phyloP scores from a whole-genome alignment of 345 rosid genomes.

The Cardiospermum halicacabum region DNA sequence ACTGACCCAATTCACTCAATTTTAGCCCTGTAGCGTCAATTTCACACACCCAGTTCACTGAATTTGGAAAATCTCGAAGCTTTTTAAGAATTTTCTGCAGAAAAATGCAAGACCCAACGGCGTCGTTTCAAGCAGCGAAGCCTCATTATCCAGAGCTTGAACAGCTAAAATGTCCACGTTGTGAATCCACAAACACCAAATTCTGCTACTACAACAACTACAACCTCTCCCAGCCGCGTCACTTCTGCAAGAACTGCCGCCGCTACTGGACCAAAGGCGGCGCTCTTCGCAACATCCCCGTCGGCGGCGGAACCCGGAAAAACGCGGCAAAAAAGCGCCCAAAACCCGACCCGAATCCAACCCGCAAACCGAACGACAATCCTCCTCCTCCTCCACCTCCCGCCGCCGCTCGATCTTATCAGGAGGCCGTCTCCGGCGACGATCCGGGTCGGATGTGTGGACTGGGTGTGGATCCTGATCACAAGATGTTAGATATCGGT shows the following conservation, averaged over 20 bases:
- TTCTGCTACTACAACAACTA: conserved; percentile 98
- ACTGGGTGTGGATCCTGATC: conserved; percentile 37
- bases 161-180: conserved; percentile 72
- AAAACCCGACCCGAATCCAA: conserved; percentile 24
- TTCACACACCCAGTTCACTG: background rate
- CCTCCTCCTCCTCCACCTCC: background rate
- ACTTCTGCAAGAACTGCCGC: conserved; percentile 83
- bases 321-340: conserved; percentile 33
- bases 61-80: background rate
- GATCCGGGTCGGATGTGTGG: conserved; percentile 47
- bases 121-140: conserved; percentile 31
- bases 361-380: conserved; percentile 19
- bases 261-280: conserved; percentile 98
- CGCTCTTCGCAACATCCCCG: conserved; percentile 82
- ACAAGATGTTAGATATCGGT: conserved; percentile 33
- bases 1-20: background rate
- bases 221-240: conserved; percentile 83
- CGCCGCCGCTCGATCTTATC: too few species aligned
- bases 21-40: background rate
- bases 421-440: background rate
- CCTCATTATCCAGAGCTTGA: conserved; percentile 75
- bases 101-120: conserved; percentile 54
- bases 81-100: too few species aligned
- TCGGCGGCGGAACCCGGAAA: conserved; percentile 86
- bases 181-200: conserved; percentile 75